Evolutionary conservation across 1,284 basidiomycete species (phyloP).

Genomic region (Apiotrichum mycotoxinovorans): DNA sequence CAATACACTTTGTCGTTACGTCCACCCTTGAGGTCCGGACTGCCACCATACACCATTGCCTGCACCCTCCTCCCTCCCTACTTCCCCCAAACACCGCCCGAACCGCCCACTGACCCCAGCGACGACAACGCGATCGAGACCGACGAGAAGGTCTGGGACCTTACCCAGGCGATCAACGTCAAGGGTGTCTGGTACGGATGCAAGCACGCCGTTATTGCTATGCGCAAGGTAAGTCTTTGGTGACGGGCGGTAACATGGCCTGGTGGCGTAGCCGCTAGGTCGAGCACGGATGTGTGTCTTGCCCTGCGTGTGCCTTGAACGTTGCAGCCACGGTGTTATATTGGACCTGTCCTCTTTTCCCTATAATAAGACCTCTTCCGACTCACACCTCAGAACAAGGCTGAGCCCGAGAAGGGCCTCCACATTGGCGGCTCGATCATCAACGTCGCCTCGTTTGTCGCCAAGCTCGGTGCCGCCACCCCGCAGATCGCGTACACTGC

Average conservation of each 20-base stretch:
- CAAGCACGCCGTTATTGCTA: conserved; percentile 92
- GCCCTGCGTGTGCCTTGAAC: too few species aligned
- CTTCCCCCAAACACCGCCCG: too few species aligned
- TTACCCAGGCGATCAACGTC: conserved; percentile 89
- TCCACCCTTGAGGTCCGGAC: too few species aligned
- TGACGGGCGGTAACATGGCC: not conserved
- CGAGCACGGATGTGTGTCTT: too few species aligned
- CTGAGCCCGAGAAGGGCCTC: conserved; percentile 73
- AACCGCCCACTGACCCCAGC: conserved; percentile 18
- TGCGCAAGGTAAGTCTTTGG: conserved; percentile 59
- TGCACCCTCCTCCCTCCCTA: not conserved
- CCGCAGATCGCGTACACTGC: conserved; percentile 80
- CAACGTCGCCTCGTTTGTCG: conserved; percentile 93
- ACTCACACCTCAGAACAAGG: conserved; percentile 59
- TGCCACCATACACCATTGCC: not conserved
- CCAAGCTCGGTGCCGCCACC: conserved; percentile 87
- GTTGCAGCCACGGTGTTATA: too few species aligned
- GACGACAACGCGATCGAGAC: conserved; percentile 95
- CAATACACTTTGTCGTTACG: too few species aligned
- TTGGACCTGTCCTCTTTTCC: not conserved
- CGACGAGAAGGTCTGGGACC: conserved; percentile 92
- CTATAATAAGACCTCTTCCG: not conserved
- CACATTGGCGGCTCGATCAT: conserved; percentile 87
- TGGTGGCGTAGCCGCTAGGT: too few species aligned
- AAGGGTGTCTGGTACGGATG: conserved; percentile 99